Evolutionary conservation across 257 asterid genomes (phyloP).

Genomic region (Pogostemon cablin): DNA sequence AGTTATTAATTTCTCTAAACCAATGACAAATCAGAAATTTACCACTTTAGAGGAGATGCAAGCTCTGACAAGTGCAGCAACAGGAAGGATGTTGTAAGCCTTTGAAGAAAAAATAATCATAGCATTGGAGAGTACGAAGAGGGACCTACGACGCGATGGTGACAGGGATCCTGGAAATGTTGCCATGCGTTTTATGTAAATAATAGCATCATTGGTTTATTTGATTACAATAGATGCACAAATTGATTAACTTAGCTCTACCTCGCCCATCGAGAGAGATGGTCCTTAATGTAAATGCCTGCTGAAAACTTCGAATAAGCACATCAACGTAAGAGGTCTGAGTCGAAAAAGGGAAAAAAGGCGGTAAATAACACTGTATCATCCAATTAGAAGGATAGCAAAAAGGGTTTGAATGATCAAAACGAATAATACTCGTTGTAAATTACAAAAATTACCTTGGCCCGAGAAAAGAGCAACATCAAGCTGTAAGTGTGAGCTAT

Average conservation of each 20-base stretch:
- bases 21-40: conserved; percentile 31
- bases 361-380: not conserved
- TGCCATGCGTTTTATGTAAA: not conserved
- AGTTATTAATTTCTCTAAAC: not conserved
- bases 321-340: conserved; percentile 84
- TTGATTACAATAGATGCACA: not conserved
- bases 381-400: not conserved
- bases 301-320: conserved; percentile 79
- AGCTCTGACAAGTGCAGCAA: conserved; percentile 57
- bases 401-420: not conserved
- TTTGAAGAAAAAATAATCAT: conserved; percentile 87
- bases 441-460: conserved; percentile 63
- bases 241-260: conserved; percentile 30
- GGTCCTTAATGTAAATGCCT: conserved; percentile 77
- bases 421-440: not conserved
- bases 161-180: conserved; percentile 68
- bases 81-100: conserved; percentile 74
- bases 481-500: conserved; percentile 95
- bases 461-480: conserved; percentile 83
- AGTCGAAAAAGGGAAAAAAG: conserved; percentile 26
- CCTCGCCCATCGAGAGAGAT: conserved; percentile 72
- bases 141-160: conserved; percentile 90
- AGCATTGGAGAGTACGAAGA: conserved; percentile 73
- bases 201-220: not conserved
- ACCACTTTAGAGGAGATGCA: conserved; percentile 58